Evolutionary conservation across 305 asterid species (phyloP).

Genomic region (Fraxinus baroniana): DNA sequence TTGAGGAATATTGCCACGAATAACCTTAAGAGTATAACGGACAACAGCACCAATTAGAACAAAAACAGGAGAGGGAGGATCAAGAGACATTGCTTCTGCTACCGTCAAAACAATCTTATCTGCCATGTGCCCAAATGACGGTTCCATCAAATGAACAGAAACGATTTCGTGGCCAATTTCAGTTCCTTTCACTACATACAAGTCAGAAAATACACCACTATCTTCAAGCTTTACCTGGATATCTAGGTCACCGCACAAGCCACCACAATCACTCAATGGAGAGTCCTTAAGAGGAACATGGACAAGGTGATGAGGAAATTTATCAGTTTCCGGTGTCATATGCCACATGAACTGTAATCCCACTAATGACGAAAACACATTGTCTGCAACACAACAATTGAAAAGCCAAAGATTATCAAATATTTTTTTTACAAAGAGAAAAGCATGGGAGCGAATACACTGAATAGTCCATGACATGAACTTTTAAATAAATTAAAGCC

Average conservation of each 20-base stretch:
- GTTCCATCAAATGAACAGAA: constrained; percentile 72
- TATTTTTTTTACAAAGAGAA: neutral
- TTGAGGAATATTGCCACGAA: constrained; percentile 64
- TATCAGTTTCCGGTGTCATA: constrained; percentile 64
- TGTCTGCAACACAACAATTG: constrained; percentile 52
- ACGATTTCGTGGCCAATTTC: constrained; percentile 90
- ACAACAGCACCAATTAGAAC: constrained; percentile 78
- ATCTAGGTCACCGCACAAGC: constrained; percentile 85
- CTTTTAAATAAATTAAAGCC: neutral
- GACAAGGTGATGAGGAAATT: constrained; percentile 63
- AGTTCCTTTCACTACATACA: constrained; percentile 76
- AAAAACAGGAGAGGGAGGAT: constrained; percentile 84
- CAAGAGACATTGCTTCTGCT: constrained; percentile 93
- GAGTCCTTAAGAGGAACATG: constrained; percentile 89
- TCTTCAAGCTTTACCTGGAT: constrained; percentile 83
- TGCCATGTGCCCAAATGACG: constrained; percentile 52
- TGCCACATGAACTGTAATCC: constrained; percentile 85
- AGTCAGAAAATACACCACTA: constrained; percentile 77
- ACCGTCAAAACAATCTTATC: constrained; percentile 80
- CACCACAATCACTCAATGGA: constrained; percentile 87
- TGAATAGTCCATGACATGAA: neutral
- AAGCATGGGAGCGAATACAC: neutral
- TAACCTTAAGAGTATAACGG: constrained; percentile 66
- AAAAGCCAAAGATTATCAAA: constrained; percentile 16
- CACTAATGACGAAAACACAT: constrained; percentile 85